Evolutionary conservation across 1,139 yeast species (phyloP), one percentile per base, ranked within the genome.

Genomic region (Yamadazyma spencermartinsiae): DNA sequence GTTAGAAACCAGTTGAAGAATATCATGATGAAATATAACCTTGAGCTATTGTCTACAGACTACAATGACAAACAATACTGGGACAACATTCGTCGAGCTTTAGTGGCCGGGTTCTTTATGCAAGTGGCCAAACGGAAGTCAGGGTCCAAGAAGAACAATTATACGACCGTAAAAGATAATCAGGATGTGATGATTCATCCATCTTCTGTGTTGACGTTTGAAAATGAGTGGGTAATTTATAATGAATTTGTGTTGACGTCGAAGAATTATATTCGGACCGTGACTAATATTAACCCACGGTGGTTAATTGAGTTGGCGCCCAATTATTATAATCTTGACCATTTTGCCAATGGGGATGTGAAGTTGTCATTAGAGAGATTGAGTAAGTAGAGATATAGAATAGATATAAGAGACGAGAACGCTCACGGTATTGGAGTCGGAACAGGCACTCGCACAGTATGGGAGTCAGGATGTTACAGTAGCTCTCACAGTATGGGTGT

Each of bases 131-230:
- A 90, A 68, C 82, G 78, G 64, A 82, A 77, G 60, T 76, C 84
- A 41, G 83, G 85, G 31, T 81, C 83, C 36, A 82, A 79, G 56
- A 71, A 71, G 54, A 89, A 84, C 16, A 47, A 44, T 31, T 92
- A 84, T 61, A 75, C 86, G 50, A 92, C 98, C 0, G 85, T 90
- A 38, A 89, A 89, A 64, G 98, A 92, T 62, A 89, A 90, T 61
- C 98, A 92, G 66, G 98, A 90, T 45, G 98, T 92, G 12, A 67
- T 89, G 52, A 74, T 92, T 31, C 98, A 92, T 60, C 98, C 98
- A 41, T 82, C 94, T 40, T 86, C 97, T 1, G 96, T 89, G 10
- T 67, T 92, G 47, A 83, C 86, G 16, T 83, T 80, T 46, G 94
- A 87, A 45, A 83, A 82, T 43, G 97, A 90, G 58, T 92, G 96